Evolutionary conservation across 306 rosid species (phyloP).

Genomic region (cucumber (Cucumis sativus)): DNA sequence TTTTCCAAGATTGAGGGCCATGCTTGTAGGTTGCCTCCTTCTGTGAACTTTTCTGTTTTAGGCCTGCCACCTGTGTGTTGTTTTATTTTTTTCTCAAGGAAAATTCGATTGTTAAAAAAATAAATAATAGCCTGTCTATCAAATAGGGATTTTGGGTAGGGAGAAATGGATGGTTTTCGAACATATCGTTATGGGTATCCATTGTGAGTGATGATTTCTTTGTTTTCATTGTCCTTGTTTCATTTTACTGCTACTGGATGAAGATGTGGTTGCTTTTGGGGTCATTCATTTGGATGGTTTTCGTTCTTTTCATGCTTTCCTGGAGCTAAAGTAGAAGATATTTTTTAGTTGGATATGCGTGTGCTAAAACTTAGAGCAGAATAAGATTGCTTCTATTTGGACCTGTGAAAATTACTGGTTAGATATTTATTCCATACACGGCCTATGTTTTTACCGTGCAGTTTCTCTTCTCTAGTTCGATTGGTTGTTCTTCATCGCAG

Average conservation of each 20-base stretch:
- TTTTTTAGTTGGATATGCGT: neutral
- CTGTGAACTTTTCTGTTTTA: too few species aligned
- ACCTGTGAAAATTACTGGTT: neutral
- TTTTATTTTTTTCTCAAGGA: neutral
- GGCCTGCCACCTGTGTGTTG: neutral
- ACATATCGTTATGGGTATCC: neutral
- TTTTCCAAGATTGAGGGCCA: too few species aligned
- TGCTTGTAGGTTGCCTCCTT: too few species aligned
- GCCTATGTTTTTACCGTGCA: neutral
- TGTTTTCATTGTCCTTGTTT: neutral
- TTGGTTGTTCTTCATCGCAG: neutral
- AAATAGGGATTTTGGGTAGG: neutral
- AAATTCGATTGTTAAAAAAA: neutral
- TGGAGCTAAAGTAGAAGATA: neutral
- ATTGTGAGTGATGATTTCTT: too few species aligned
- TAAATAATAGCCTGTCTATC: neutral
- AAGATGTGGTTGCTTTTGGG: too few species aligned
- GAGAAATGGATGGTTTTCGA: neutral
- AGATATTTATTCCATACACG: neutral
- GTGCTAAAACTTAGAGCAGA: neutral
- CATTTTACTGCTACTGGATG: neutral
- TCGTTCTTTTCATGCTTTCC: neutral
- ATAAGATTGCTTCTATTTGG: neutral
- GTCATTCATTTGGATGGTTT: too few species aligned
- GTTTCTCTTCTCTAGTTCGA: neutral